Conservation (phyloP, 75 land plant genomes). For the Chamaecyparis obtusa region DNA sequence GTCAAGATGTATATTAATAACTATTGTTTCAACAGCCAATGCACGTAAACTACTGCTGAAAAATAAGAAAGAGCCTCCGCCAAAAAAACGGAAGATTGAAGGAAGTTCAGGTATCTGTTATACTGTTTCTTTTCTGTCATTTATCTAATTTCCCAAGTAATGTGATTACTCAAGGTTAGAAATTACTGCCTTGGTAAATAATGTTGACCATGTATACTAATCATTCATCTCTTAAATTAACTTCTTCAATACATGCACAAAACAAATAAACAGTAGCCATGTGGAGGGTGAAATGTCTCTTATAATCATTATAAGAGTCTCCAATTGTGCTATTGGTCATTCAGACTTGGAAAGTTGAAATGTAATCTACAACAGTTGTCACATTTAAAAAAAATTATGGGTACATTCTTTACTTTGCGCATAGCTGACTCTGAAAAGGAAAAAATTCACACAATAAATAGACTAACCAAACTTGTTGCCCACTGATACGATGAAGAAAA, state of each 20-base stretch:
- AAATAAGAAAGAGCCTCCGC: slow-evolving; percentile 64
- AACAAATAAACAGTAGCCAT: background rate
- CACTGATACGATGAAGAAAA: background rate
- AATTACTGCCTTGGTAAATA: background rate
- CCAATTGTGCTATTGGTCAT: background rate
- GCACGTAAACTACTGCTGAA: slow-evolving; percentile 53
- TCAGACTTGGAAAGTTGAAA: background rate
- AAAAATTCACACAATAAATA: background rate
- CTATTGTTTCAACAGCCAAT: slow-evolving; percentile 39
- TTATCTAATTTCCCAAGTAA: background rate
- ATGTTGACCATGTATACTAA: background rate
- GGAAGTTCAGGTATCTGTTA: slow-evolving; percentile 51
- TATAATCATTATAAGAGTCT: background rate
- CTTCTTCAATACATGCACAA: background rate
- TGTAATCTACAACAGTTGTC: background rate
- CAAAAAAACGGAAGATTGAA: slow-evolving; percentile 62
- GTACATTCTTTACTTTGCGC: background rate
- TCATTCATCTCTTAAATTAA: background rate
- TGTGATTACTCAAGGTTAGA: background rate
- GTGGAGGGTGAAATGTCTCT: background rate
- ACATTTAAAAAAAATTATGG: background rate
- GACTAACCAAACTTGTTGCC: background rate
- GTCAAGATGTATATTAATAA: background rate
- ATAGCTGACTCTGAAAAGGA: background rate
- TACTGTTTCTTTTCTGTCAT: background rate